A percentile compares a stretch with the other conserved stretches of the same genome.
Conservation (phyloP, 495 filamentous ascomycete species). For the Tuber brumale region DNA sequence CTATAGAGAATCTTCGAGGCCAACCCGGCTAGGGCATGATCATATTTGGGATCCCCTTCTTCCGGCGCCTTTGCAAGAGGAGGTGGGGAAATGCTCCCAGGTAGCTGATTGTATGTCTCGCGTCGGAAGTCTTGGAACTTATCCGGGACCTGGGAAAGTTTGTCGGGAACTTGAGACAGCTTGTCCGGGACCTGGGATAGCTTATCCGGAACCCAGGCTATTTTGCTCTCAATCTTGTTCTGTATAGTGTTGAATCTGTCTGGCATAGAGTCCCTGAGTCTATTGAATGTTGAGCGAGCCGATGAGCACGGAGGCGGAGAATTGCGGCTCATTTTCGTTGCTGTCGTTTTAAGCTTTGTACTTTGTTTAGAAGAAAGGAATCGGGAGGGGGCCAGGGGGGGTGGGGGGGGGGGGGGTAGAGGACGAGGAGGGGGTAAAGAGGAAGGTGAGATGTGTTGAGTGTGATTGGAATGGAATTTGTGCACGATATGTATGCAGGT, state of each 20-base stretch:
- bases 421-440: neutral
- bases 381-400: too few species aligned
- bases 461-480: neutral
- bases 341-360: neutral
- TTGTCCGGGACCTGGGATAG: constrained; percentile 29
- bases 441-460: neutral
- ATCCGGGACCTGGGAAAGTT: constrained; percentile 16
- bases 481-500: neutral
- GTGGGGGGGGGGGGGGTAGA: neutral
- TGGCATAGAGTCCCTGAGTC: constrained; percentile 32
- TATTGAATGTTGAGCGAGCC: constrained; percentile 30
- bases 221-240: constrained; percentile 14
- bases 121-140: constrained; percentile 21
- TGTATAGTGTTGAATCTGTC: constrained; percentile 21
- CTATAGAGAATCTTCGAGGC: constrained; percentile 50
- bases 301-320: constrained; percentile 19
- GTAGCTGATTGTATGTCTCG: constrained; percentile 8
- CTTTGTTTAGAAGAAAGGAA: neutral
- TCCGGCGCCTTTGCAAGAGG: constrained; percentile 20
- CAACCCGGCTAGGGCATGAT: constrained; percentile 42
- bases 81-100: constrained; percentile 7
- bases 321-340: neutral
- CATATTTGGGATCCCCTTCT: constrained; percentile 43
- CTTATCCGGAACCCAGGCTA: constrained; percentile 21
- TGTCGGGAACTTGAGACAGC: constrained; percentile 29